A percentile compares a stretch with the other conserved stretches of the same genome.
Conservation (phyloP, 495 filamentous ascomycete species). For the Parmelia sp. region DNA sequence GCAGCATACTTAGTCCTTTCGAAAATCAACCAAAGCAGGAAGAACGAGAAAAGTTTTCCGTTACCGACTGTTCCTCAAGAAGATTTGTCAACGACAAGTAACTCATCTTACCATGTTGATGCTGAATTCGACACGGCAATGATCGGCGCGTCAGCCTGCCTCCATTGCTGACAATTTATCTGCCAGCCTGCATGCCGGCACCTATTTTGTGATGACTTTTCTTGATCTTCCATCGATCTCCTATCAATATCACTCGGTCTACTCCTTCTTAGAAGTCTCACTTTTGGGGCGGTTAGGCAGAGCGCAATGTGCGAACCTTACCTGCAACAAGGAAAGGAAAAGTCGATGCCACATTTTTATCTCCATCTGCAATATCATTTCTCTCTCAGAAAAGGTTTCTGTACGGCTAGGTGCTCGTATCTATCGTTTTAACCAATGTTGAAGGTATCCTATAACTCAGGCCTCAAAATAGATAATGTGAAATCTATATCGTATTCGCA, state of each 20-base stretch:
- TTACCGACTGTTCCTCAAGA: not conserved
- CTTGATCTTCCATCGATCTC: no score
- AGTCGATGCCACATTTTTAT: not conserved
- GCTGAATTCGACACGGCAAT: not conserved
- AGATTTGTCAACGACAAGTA: not conserved
- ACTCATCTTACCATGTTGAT: not conserved
- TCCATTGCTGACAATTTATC: no score
- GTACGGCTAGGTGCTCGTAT: not conserved
- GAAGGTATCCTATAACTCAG: not conserved
- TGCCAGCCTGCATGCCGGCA: not conserved
- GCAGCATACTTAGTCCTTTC: not conserved
- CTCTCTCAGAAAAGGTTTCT: not conserved
- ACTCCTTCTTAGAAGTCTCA: not conserved
- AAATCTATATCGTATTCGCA: not conserved
- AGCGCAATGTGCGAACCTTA: not conserved
- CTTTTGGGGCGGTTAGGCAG: not conserved
- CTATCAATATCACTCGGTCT: not conserved
- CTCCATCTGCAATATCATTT: not conserved
- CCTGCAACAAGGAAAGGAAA: not conserved
- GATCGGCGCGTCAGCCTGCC: not conserved
- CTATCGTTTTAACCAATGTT: not conserved
- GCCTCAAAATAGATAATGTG: not conserved
- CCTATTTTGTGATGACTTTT: not conserved
- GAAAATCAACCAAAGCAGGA: not conserved
- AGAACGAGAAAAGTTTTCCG: not conserved